Percentiles rank a stretch among this genome's conserved stretches.
phyloP scores from a whole-genome alignment of 2,329 filamentous ascomycete species.

The Alternaria sp. region DNA sequence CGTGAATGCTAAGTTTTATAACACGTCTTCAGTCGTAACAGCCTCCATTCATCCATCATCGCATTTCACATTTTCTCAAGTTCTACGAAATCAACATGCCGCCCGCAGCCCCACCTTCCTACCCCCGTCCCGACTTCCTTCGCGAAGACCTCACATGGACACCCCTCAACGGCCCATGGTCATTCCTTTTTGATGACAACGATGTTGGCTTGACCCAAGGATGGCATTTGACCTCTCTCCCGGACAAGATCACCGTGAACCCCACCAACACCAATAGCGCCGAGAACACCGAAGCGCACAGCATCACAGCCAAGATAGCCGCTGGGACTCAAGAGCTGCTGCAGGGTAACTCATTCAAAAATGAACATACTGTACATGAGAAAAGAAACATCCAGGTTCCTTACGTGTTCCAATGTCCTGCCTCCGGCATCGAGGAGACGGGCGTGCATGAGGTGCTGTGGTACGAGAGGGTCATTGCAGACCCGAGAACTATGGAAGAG shows the following conservation, averaged over 20 bases:
- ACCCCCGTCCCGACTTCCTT: conserved; percentile 71
- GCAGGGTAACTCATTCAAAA: conserved; percentile 53
- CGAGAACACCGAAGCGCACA: conserved; percentile 38
- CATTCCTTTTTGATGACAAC: conserved; percentile 69
- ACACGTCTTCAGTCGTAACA: background rate
- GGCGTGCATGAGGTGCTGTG: conserved; percentile 71
- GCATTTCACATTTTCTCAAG: background rate
- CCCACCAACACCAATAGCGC: conserved; percentile 24
- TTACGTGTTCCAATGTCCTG: conserved; percentile 69
- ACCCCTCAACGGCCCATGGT: conserved; percentile 68
- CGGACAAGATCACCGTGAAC: conserved; percentile 46
- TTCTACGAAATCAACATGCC: background rate
- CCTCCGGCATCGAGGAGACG: conserved; percentile 67
- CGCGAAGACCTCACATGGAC: conserved; percentile 64
- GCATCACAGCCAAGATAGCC: conserved; percentile 57
- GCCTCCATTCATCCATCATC: background rate
- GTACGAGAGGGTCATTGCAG: conserved; percentile 64
- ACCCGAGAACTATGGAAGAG: conserved; percentile 57
- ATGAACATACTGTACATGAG: conserved; percentile 41
- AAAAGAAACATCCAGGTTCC: conserved; percentile 67
- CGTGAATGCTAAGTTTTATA: conserved; percentile 13
- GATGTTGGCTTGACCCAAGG: conserved; percentile 61
- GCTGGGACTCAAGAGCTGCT: conserved; percentile 58
- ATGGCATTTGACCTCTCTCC: conserved; percentile 64
- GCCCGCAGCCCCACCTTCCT: conserved; percentile 37